phyloP scores from a whole-genome alignment of 495 filamentous ascomycete genomes.

The Penicillium longicatenatum region DNA sequence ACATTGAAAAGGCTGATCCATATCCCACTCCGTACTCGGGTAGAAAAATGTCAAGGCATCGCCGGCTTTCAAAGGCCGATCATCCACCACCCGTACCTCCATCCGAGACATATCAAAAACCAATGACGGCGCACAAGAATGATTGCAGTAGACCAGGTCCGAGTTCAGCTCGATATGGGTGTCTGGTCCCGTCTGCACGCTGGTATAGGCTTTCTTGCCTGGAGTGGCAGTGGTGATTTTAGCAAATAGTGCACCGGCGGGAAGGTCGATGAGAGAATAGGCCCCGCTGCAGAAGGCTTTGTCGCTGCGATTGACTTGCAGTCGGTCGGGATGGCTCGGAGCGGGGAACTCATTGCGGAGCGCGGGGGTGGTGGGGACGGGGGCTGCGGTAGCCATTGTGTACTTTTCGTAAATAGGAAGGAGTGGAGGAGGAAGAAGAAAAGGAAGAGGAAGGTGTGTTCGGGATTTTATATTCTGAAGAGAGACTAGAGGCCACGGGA shows the following conservation, averaged over 20 bases:
- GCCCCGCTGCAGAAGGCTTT: conserved; percentile 61
- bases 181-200: conserved; percentile 63
- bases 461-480: neutral
- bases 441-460: neutral
- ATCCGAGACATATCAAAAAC: conserved; percentile 68
- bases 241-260: conserved; percentile 63
- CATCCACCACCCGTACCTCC: conserved; percentile 60
- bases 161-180: conserved; percentile 73
- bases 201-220: conserved; percentile 63
- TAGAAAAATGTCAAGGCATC: conserved; percentile 80
- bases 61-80: conserved; percentile 54
- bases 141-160: conserved; percentile 75
- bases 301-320: conserved; percentile 40
- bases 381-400: conserved; percentile 26
- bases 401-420: neutral
- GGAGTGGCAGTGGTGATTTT: conserved; percentile 56
- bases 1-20: conserved; percentile 74
- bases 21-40: conserved; percentile 73
- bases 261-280: conserved; percentile 60
- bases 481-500: neutral
- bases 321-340: conserved; percentile 39
- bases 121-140: conserved; percentile 68
- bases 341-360: conserved; percentile 17
- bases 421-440: neutral
- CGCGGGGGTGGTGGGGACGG: conserved; percentile 13